Base-by-base conservation (phyloP, 345 rosid species). In the Microcos paniculata region DNA sequence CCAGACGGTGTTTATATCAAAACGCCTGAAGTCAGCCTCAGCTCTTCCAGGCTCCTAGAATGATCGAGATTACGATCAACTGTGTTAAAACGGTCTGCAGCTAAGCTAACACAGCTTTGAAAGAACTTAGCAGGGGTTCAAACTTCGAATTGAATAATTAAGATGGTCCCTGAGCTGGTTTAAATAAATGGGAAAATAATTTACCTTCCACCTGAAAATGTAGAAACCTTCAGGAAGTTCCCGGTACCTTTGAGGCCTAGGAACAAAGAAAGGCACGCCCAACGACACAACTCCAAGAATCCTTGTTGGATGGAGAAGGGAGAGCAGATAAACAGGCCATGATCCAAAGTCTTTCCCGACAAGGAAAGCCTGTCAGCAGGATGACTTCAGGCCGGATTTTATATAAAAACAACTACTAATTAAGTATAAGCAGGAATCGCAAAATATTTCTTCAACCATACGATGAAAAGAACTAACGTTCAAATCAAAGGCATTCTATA, bases 1-100 rank as follows among this genome's bases (percentile, higher is more conserved):
- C 52, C 84, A 67, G 67, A 85, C 86, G 1, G 83, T 82, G 80
- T 85, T 82, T 6, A 85, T 72, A 62, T 82, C 88, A 10, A 88
- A 62, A 12, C 89, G 75, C 8, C 86, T 85, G 23, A 82, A 85
- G 51, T 85, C 91, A 1, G 87, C 89, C 80, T 79, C 85, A 2
- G 89, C 87, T 67, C 88, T 57, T 24, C 74, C 61, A 8, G 84
- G 79, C 38, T 85, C 80, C 85, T 79, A 24, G 4, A 52, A 23
- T n/a, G 24, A 4, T 48, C 6, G 58, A 72, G 18, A 26, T 35
- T 35, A 56, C 23, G 0, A 56, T 3, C 15, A 23, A 55, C 24
- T 26, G 12, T 55, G n/a, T 19, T 16, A 52, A 35, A 52, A 19
- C 19, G 11, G 56, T 18, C 53, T 0, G 16, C 3, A n/a, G 21